These are phyloP conservation scores for Dryas alaskensis DNA, from an alignment of 306 rosid genomes.

Conservation along the genomic window DNA sequence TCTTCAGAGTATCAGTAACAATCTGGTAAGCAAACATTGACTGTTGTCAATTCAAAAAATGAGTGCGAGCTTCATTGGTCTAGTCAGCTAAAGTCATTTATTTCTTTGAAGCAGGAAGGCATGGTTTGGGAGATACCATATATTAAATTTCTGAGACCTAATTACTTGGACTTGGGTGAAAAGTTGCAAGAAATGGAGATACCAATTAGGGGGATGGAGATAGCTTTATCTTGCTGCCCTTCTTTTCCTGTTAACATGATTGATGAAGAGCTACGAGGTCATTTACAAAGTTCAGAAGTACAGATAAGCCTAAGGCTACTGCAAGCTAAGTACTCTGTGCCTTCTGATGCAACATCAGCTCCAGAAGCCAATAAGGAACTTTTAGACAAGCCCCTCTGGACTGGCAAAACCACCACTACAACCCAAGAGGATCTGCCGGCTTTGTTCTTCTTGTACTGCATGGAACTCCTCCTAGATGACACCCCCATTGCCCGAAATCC, in stretches of 20 bases:
- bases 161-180: constrained; percentile 30
- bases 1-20: constrained; percentile 35
- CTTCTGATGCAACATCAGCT: constrained; percentile 38
- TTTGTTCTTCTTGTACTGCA: constrained; percentile 60
- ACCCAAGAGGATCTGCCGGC: constrained; percentile 42
- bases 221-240: constrained; percentile 49
- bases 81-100: neutral
- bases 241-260: constrained; percentile 38
- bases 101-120: constrained; percentile 49
- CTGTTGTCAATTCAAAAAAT: neutral
- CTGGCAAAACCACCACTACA: constrained; percentile 26
- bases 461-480: constrained; percentile 48
- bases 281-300: constrained; percentile 32
- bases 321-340: constrained; percentile 35
- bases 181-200: constrained; percentile 46
- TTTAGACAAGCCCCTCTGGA: constrained; percentile 21
- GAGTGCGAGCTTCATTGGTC: neutral
- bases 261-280: constrained; percentile 46
- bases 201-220: constrained; percentile 61
- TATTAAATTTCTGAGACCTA: constrained; percentile 24
- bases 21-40: constrained; percentile 40
- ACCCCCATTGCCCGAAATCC: constrained; percentile 27
- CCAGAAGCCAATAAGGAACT: constrained; percentile 30
- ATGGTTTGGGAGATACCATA: constrained; percentile 67
- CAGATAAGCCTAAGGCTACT: constrained; percentile 39